phyloP scores from a whole-genome alignment of 768 basidiomycete genomes.

The Kwoniella sp. region DNA sequence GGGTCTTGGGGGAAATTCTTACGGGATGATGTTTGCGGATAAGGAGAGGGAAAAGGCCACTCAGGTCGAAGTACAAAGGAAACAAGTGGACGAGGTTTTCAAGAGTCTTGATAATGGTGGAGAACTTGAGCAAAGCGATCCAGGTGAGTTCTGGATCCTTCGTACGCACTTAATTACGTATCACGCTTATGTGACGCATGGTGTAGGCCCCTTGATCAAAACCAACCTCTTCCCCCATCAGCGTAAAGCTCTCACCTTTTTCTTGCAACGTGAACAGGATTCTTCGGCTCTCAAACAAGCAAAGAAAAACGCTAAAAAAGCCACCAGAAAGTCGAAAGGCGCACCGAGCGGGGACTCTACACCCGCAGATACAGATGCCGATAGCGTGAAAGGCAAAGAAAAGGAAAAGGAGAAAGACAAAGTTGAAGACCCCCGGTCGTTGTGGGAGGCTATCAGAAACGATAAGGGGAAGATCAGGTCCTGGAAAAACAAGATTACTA shows the following conservation, averaged over 20 bases:
- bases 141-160: too few species aligned
- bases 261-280: constrained; percentile 77
- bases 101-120: constrained; percentile 83
- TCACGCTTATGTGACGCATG: constrained; percentile 16
- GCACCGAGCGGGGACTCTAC: constrained; percentile 31
- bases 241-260: constrained; percentile 93
- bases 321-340: constrained; percentile 24
- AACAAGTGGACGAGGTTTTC: constrained; percentile 92
- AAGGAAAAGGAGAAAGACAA: constrained; percentile 46
- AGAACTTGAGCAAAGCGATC: constrained; percentile 81
- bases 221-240: constrained; percentile 95
- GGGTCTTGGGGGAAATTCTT: neutral
- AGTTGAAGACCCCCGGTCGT: constrained; percentile 36
- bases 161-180: constrained; percentile 23
- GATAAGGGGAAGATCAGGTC: constrained; percentile 49
- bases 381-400: constrained; percentile 59
- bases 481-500: constrained; percentile 85
- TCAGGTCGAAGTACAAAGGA: constrained; percentile 86
- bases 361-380: constrained; percentile 27
- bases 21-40: constrained; percentile 19
- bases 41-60: constrained; percentile 59
- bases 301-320: constrained; percentile 42
- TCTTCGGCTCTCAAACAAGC: constrained; percentile 46
- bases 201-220: constrained; percentile 62
- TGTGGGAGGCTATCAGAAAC: constrained; percentile 60